phyloP scores from a whole-genome alignment of 306 rosid genomes.

The Lathyrus oleraceus region DNA sequence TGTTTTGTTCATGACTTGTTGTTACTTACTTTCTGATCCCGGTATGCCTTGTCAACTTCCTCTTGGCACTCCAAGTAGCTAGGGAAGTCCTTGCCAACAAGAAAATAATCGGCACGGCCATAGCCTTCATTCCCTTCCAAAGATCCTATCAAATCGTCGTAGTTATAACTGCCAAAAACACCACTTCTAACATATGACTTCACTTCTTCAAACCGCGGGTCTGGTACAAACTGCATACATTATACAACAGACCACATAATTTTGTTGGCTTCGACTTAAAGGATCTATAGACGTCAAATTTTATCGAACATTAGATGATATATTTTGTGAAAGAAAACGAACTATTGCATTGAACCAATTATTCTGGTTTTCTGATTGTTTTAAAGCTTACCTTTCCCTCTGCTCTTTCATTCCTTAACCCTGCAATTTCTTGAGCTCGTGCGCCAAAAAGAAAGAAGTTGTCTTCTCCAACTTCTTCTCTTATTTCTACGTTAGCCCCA shows the following conservation, averaged over 20 bases:
- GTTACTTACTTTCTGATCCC: conserved; percentile 63
- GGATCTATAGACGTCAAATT: background rate
- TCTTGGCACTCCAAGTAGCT: conserved; percentile 88
- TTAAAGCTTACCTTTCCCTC: conserved; percentile 65
- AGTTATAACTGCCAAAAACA: conserved; percentile 67
- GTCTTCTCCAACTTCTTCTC: conserved; percentile 91
- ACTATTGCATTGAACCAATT: conserved; percentile 6
- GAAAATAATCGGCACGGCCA: conserved; percentile 93
- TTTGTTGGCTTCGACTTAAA: background rate
- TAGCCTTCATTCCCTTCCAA: conserved; percentile 94
- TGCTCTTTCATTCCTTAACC: conserved; percentile 79
- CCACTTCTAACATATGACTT: conserved; percentile 85
- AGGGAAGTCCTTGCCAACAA: conserved; percentile 94
- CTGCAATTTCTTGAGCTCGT: conserved; percentile 75
- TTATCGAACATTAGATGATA: background rate
- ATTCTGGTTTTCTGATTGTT: background rate
- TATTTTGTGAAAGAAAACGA: background rate
- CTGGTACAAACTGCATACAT: conserved; percentile 69
- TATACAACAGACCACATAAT: conserved; percentile 6
- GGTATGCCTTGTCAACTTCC: conserved; percentile 76
- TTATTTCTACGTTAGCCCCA: conserved; percentile 95
- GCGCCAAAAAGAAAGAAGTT: conserved; percentile 94
- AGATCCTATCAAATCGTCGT: conserved; percentile 73
- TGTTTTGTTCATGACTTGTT: background rate
- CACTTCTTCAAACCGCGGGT: conserved; percentile 86